Evolutionary conservation across 192 early-diverging fungal species (phyloP), one percentile per base, ranked within the genome.

Genomic region (Phlyctochytrium planicorne): DNA sequence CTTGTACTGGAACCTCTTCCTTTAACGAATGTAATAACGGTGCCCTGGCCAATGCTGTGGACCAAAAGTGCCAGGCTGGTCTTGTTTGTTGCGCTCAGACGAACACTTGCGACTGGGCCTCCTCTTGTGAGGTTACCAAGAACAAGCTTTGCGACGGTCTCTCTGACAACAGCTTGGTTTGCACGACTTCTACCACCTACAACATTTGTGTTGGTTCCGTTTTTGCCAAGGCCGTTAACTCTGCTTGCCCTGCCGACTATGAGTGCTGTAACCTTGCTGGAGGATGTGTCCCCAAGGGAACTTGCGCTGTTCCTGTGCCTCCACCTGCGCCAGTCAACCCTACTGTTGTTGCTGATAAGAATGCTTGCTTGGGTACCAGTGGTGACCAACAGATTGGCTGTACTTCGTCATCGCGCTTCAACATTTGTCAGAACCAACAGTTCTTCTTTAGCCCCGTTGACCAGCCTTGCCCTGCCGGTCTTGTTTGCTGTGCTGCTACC

Each of bases 61-160:
- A 24, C 35, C 52, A 57, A 27, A 27, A 27, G 36, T 71, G 62
- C 34, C 33, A 23, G 2, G 4, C 56, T 23, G 53, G 52, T n/a
- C 25, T 33, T 27, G 63, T 71, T 27, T 71, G 68, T 62, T 71
- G 69, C 55, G 62, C 62, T 25, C 33, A 53, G 34, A 40, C 55
- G n/a, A 60, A 63, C 37, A 27, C 59, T 69, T 62, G 60, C 55
- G 55, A 57, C 55, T 29, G 27, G 4, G 20, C 55, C 27, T 14
- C 20, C 4, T 6, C 16, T 6, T 57, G 55, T 27, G 14, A 12
- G 12, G 55, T 57, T 4, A 29, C 27, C 10, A 20, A 4, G 14
- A 57, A 25, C 12, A 57, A 25, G 20, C 27, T 57, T 3, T 68
- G 67, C 37, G 23, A n/a, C 36, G 35, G 35, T n/a, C 17, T 68